These are phyloP conservation scores for Lanmaoa pseudosensibilis DNA, from an alignment of 768 basidiomycete genomes.

Conservation along the genomic window DNA sequence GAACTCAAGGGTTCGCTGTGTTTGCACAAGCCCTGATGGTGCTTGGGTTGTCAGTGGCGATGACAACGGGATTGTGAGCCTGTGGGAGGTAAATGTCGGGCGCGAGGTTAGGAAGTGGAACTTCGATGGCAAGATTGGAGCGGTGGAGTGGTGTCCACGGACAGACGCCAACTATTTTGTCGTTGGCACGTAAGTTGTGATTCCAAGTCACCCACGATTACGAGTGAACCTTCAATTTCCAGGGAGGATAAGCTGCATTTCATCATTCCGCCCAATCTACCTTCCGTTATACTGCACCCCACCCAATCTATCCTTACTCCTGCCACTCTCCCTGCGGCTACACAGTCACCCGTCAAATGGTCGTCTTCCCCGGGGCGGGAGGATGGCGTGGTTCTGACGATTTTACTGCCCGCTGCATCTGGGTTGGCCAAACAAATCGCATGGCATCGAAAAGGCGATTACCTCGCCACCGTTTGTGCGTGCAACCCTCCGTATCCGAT, in stretches of 20 bases:
- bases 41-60: constrained; percentile 92
- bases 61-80: constrained; percentile 78
- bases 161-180: constrained; percentile 77
- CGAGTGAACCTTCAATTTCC: constrained; percentile 11
- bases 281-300: constrained; percentile 52
- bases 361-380: constrained; percentile 45
- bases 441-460: constrained; percentile 96
- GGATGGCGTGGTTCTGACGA: constrained; percentile 58
- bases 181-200: constrained; percentile 67
- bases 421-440: constrained; percentile 76
- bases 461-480: constrained; percentile 92
- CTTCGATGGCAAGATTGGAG: constrained; percentile 74
- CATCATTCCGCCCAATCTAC: constrained; percentile 76
- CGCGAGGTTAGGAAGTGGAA: constrained; percentile 86
- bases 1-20: constrained; percentile 65
- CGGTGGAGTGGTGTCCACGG: constrained; percentile 93
- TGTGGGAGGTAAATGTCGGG: constrained; percentile 93
- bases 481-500: constrained; percentile 23
- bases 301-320: constrained; percentile 67
- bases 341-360: constrained; percentile 74
- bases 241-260: constrained; percentile 84
- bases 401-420: constrained; percentile 62
- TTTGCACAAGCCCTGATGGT: constrained; percentile 84
- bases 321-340: constrained; percentile 57
- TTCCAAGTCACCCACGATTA: constrained; percentile 6